Base-by-base conservation (phyloP, 768 basidiomycete species). In the Agaricus subrufescens region DNA sequence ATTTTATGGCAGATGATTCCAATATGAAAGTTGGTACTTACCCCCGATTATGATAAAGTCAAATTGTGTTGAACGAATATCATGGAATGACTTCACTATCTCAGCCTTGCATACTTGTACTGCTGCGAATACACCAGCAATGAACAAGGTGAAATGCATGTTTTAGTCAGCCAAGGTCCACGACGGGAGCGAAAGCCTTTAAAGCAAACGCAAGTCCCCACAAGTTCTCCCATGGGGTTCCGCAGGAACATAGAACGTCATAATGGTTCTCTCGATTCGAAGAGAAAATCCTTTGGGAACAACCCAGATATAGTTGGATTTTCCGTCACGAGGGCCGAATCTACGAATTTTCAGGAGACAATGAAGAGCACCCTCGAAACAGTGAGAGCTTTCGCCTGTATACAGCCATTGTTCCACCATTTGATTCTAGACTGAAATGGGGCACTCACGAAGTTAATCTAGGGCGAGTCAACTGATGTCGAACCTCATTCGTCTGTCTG, bases 21-120 rank as follows among this genome's bases (percentile, higher is more conserved):
- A 44, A 23, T 23, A 37, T 8, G 34, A 30, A 46, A 4, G 26
- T 7, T 48, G 6, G 26, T 23, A 34, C 60, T 31, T 31, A 61
- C 60, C 60, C 25, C 60, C 60, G 27, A 61, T 51, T 12, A 61
- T 57, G 34, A 61, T 51, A 23, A 58, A 61, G 40, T 61, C 60
- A 42, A 56, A 56, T 1, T 56, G 38, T 9, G 39, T 49, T 31
- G 54, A 14, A 26, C 43, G 54, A 23, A 56, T 15, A 29, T 48
- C 54, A 11, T 23, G 46, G 47, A 56, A 56, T 11, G 54, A 56
- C 39, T 49, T 47, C 4, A 56, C 47, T 11, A 49, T 49, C 19
- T 43, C 54, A 31, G 46, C 54, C 27, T 11, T 48, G 27, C 39
- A 49, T 40, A 23, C 39, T n/a, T 8, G 39, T 25, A 49, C 10